Evolutionary conservation across 202 grass and related monocot genomes (phyloP), one percentile per base, ranked within the genome.

Genomic region (Digitaria exilis): DNA sequence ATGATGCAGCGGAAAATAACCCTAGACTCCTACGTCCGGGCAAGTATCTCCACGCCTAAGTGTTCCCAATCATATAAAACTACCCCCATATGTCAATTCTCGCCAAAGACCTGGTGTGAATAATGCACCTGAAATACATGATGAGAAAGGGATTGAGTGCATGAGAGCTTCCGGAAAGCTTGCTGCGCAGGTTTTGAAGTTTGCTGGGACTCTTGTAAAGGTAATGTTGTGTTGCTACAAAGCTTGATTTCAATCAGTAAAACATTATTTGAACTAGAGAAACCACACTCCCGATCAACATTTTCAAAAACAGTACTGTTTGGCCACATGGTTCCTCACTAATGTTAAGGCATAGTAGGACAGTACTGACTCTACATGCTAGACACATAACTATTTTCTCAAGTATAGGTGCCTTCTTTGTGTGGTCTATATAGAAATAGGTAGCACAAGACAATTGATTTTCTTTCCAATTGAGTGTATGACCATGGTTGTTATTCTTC

Each of bases 91-190:
- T 93, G 77, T 80, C 70, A 84, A 90, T 90, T 84, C 93, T 49
- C 37, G 69, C 56, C 80, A 93, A 76, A 83, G 71, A 71, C 93
- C 93, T 60, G 75, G 86, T 86, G 80, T 96, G 75, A 82, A 55
- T 59, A 83, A 64, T 72, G 93, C 81, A 75, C 85, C 90, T 62
- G 91, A 98, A 84, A 88, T 98, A 80, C 93, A 98, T 76, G 93
- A 96, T 42, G 89, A 94, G 71, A 96, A 61, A 61, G 93, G 96
- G 78, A 96, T 94, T 26, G 89, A 95, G 78, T 85, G 90, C 89
- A 96, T 98, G 96, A 92, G 87, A 69, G 93, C 96, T 37, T 93
- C 93, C 80, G 96, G 96, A 87, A 92, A 77, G 83, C 89, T 98
- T 78, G 91, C 91, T 45, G 93, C 96, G 17, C 91, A 98, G 90